Percentiles rank a stretch among this genome's conserved stretches.
Evolutionary conservation across 495 filamentous ascomycete species (phyloP).

Genomic region (Penicillium manginii): DNA sequence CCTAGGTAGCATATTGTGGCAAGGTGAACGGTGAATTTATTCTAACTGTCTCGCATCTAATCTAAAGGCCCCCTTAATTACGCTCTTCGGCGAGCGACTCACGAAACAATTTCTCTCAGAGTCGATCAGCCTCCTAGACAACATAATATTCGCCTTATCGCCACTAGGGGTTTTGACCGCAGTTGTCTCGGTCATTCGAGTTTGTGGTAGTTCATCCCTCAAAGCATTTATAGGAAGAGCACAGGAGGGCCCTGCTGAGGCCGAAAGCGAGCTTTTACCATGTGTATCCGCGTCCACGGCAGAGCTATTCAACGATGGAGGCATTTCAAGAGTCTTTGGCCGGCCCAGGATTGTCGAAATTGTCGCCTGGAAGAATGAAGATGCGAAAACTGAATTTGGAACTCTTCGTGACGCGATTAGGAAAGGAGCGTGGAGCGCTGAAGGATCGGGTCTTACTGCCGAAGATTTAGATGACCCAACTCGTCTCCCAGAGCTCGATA

Average conservation of each 20-base stretch:
- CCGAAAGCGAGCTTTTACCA: conserved; percentile 45
- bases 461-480: not conserved
- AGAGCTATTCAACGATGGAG: conserved; percentile 49
- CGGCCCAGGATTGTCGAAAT: conserved; percentile 46
- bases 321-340: conserved; percentile 45
- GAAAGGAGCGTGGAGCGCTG: conserved; percentile 28
- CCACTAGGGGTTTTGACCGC: conserved; percentile 60
- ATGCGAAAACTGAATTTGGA: conserved; percentile 24
- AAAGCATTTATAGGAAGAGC: conserved; percentile 56
- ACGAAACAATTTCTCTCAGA: conserved; percentile 63
- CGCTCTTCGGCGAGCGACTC: conserved; percentile 60
- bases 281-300: conserved; percentile 47
- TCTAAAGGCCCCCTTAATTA: conserved; percentile 50
- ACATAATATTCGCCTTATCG: conserved; percentile 57
- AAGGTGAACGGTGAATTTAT: not conserved
- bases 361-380: conserved; percentile 38
- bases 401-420: conserved; percentile 35
- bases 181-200: conserved; percentile 55
- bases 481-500: conserved; percentile 36
- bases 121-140: conserved; percentile 50
- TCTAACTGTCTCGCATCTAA: not conserved
- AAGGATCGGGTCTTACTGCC: not conserved
- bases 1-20: not conserved
- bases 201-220: conserved; percentile 55
- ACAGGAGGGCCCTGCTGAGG: conserved; percentile 45